Evolutionary conservation across 2,329 filamentous ascomycete species (phyloP).

Genomic region (Ploettnerulaceae sp.): DNA sequence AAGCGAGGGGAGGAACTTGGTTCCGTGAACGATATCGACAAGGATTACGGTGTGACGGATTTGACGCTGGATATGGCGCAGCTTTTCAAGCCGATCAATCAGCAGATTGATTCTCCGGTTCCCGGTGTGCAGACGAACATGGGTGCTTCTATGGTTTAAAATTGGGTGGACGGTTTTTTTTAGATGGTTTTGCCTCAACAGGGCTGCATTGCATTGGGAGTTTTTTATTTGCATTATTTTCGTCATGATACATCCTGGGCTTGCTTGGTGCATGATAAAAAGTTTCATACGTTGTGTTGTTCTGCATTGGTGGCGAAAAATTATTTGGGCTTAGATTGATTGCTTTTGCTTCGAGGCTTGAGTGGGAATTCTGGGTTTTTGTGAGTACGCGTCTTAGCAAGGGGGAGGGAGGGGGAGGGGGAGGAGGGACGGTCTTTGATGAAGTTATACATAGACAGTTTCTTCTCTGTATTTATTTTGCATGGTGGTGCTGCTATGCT

Average conservation of each 20-base stretch:
- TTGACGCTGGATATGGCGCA: constrained; percentile 67
- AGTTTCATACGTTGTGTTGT: not conserved
- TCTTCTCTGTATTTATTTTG: not conserved
- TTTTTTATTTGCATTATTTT: constrained; percentile 13
- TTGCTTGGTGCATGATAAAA: constrained; percentile 2
- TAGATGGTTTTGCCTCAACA: constrained; percentile 20
- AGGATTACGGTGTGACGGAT: constrained; percentile 58
- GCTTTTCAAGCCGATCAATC: constrained; percentile 59
- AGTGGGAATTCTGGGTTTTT: no score
- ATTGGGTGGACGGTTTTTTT: constrained; percentile 17
- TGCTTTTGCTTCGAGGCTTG: no score
- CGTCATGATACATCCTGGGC: not conserved
- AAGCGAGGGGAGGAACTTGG: constrained; percentile 63
- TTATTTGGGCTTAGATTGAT: no score
- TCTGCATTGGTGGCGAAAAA: constrained; percentile 13
- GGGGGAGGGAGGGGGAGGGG: no score
- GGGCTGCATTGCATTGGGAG: constrained; percentile 26
- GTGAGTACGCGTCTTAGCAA: no score
- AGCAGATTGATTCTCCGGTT: constrained; percentile 36
- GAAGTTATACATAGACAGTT: constrained; percentile 6
- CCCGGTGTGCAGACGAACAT: constrained; percentile 31
- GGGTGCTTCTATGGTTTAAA: constrained; percentile 22
- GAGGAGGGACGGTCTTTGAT: no score
- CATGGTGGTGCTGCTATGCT: not conserved
- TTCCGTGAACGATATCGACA: constrained; percentile 63